Percentiles rank a stretch among this genome's conserved stretches.
These are phyloP conservation scores for Aspergillus intermedius DNA, from an alignment of 2,329 filamentous ascomycete genomes.

Conservation along the genomic window DNA sequence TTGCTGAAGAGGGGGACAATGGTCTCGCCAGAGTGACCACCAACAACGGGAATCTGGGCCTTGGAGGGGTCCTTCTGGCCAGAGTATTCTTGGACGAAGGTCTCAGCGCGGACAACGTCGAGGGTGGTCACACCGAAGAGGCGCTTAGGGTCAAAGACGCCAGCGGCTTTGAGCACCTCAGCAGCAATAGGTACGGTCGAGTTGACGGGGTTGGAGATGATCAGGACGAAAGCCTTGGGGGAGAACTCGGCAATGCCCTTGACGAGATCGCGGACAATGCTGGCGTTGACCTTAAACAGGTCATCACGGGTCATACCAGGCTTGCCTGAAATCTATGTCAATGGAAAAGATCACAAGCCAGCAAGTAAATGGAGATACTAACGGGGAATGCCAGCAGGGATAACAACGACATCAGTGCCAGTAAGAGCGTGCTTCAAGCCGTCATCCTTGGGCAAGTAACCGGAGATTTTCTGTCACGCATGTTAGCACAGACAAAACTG, in stretches of 20 bases:
- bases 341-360: background rate
- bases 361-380: slow-evolving; percentile 35
- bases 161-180: slow-evolving; percentile 89
- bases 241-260: slow-evolving; percentile 79
- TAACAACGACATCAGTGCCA: slow-evolving; percentile 91
- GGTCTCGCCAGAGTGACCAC: slow-evolving; percentile 95
- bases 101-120: slow-evolving; percentile 96
- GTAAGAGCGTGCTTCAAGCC: slow-evolving; percentile 84
- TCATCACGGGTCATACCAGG: slow-evolving; percentile 99
- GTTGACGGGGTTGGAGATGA: slow-evolving; percentile 99
- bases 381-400: slow-evolving; percentile 97
- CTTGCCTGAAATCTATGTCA: slow-evolving; percentile 60
- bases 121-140: slow-evolving; percentile 98
- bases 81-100: slow-evolving; percentile 80
- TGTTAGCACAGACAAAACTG: background rate
- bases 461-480: slow-evolving; percentile 67
- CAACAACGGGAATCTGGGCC: slow-evolving; percentile 83
- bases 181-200: slow-evolving; percentile 96
- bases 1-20: slow-evolving; percentile 97
- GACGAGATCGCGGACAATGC: slow-evolving; percentile 90
- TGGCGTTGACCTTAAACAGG: slow-evolving; percentile 99
- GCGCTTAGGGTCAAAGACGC: slow-evolving; percentile 89
- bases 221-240: slow-evolving; percentile 88
- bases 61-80: slow-evolving; percentile 78
- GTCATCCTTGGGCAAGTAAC: slow-evolving; percentile 78